Percentiles rank a stretch among this genome's conserved stretches.
Conservation (phyloP, 2,329 filamentous ascomycete species). For the Alternaria brassicae region DNA sequence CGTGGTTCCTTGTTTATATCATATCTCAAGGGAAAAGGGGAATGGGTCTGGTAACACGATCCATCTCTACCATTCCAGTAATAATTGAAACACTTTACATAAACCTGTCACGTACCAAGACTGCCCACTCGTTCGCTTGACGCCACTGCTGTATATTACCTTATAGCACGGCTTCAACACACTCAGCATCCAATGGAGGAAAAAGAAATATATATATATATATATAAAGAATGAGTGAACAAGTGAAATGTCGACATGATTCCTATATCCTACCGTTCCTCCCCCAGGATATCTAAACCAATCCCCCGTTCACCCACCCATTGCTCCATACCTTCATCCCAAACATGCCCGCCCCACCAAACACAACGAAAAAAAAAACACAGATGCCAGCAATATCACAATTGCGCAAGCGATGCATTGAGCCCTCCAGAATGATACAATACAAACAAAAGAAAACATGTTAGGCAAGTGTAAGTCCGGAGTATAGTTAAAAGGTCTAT, state of each 20-base stretch:
- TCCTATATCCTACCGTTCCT: not conserved
- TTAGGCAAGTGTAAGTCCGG: not conserved
- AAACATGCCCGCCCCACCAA: not conserved
- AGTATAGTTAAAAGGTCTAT: not conserved
- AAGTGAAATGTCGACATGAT: not conserved
- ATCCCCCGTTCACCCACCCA: not conserved
- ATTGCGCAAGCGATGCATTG: constrained; percentile 1
- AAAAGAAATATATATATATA: not conserved
- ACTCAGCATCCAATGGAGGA: not conserved
- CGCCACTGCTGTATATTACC: not conserved
- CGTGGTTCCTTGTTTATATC: constrained; percentile 1
- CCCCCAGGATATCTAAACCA: not conserved
- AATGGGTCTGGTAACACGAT: not conserved
- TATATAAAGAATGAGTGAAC: not conserved
- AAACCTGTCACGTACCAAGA: not conserved
- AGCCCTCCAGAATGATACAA: not conserved
- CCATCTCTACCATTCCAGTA: not conserved
- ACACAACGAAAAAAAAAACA: not conserved
- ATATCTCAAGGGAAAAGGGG: not conserved
- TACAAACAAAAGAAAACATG: not conserved
- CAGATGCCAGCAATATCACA: not conserved
- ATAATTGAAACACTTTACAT: not conserved
- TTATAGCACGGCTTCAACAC: not conserved
- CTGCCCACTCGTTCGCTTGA: not conserved
- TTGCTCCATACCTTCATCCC: not conserved